Base-by-base conservation (phyloP, 352 stramenopile species). In the Phytopythium cucurbitacearum region DNA sequence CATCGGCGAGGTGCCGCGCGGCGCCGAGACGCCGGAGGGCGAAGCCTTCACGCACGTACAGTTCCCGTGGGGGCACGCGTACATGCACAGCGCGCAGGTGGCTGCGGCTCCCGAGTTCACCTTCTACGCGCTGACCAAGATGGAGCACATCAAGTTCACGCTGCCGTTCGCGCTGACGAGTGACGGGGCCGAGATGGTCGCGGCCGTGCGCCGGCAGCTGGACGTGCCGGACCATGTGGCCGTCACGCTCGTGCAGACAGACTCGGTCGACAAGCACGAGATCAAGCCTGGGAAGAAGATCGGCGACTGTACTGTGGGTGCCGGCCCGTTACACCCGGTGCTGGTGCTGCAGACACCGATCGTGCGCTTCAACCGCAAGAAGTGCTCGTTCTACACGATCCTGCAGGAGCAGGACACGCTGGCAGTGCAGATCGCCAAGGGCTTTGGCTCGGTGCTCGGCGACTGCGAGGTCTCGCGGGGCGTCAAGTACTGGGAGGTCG, bases 401-500 rank as follows among this genome's bases (percentile, higher is more conserved):
- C 56, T 88, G 10, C 73, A 87, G 44, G 79, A 92, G 39, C 69
- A 69, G 9, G 64, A 76, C 42, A 71, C 71, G 1, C 58, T 53
- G 4, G 78, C 69, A 5, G 69, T 84, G 32, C 83, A 91, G 45
- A 64, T 85, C 15, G 69, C 69, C 0, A 81, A 87, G 50, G 83
- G 83, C 0, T 83, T 74, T 51, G 79, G 75, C 5, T 85, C 77
- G 0, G 71, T 91, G 6, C 46, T 91, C 13, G 76, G 76, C 40
- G 87, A 79, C 38, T 69, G 57, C 8, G 67, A 85, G 28, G 60
- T 90, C 10, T 51, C 62, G 9, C 74, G 76, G 50, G 83, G 80
- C 3, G 69, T 91, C 53, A 91, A 91, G 65, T 94, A 94, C 64
- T 94, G 83, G 83, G 80, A 94, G 53, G 75, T 89, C 8, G 56